Conservation (phyloP, 176 grass and related monocot species). For the Areca catechu region DNA sequence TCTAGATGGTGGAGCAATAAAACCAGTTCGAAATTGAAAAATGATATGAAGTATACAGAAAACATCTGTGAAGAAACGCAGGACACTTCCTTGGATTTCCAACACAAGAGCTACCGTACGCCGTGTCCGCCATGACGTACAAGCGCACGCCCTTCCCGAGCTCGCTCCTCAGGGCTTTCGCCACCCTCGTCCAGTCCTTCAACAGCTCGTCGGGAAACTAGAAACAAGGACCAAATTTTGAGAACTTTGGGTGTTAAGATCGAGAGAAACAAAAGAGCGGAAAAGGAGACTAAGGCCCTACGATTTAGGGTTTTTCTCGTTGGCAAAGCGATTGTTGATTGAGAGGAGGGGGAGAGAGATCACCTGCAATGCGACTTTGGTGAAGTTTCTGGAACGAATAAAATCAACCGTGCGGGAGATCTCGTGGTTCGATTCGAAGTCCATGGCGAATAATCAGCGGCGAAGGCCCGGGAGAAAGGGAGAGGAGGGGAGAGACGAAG, state of each 20-base stretch:
- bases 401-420: conserved; percentile 44
- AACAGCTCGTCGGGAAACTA: conserved; percentile 82
- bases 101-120: conserved; percentile 82
- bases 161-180: conserved; percentile 1
- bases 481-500: not conserved
- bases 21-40: conserved; percentile 94
- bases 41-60: conserved; percentile 92
- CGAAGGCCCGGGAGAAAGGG: not conserved
- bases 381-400: conserved; percentile 42
- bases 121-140: conserved; percentile 88
- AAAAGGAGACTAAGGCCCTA: too few relatives aligned
- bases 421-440: conserved; percentile 50
- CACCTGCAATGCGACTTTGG: conserved; percentile 75
- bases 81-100: conserved; percentile 59
- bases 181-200: conserved; percentile 39
- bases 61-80: conserved; percentile 81
- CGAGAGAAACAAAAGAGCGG: too few relatives aligned
- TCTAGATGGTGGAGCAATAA: conserved; percentile 83
- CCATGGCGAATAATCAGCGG: conserved; percentile 26
- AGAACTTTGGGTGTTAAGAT: not conserved
- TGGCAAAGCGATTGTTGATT: too few relatives aligned
- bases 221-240: conserved; percentile 2
- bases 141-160: conserved; percentile 27
- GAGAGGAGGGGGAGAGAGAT: not conserved
- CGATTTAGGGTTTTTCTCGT: not conserved